These are phyloP conservation scores for Chalaropsis thielavioides DNA, from an alignment of 2,329 filamentous ascomycete genomes.

Conservation along the genomic window DNA sequence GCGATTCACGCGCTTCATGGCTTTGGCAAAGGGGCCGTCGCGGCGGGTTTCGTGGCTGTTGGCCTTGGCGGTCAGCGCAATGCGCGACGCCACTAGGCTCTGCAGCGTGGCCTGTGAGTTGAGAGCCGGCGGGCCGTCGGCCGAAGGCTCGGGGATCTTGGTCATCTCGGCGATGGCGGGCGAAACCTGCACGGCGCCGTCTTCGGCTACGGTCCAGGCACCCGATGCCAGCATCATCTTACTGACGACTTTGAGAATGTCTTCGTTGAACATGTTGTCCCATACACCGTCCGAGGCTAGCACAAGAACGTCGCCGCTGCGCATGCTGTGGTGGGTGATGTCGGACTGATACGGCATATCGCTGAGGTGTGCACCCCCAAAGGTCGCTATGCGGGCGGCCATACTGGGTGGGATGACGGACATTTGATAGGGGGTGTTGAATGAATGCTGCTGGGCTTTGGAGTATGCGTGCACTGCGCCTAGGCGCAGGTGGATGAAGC, in stretches of 20 bases:
- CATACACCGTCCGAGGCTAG: conserved; percentile 92
- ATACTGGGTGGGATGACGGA: conserved; percentile 73
- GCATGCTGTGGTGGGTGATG: conserved; percentile 58
- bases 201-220: conserved; percentile 55
- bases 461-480: conserved; percentile 77
- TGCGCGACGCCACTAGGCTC: conserved; percentile 60
- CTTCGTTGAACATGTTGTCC: conserved; percentile 87
- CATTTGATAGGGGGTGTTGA: conserved; percentile 94
- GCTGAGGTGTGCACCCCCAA: conserved; percentile 66
- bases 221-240: conserved; percentile 57
- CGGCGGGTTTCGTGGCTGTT: conserved; percentile 69
- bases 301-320: conserved; percentile 84
- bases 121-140: conserved; percentile 13
- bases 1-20: conserved; percentile 78
- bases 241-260: conserved; percentile 69
- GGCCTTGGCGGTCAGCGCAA: conserved; percentile 68
- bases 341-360: conserved; percentile 77
- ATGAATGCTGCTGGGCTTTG: conserved; percentile 80
- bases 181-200: conserved; percentile 47
- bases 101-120: conserved; percentile 45
- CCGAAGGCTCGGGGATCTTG: conserved; percentile 21
- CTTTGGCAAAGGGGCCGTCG: conserved; percentile 88
- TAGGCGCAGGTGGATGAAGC: conserved; percentile 72
- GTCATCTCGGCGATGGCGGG: conserved; percentile 42
- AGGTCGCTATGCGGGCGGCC: conserved; percentile 63